These are phyloP conservation scores for Fagus sylvatica DNA, from an alignment of 306 rosid genomes.

Conservation along the genomic window DNA sequence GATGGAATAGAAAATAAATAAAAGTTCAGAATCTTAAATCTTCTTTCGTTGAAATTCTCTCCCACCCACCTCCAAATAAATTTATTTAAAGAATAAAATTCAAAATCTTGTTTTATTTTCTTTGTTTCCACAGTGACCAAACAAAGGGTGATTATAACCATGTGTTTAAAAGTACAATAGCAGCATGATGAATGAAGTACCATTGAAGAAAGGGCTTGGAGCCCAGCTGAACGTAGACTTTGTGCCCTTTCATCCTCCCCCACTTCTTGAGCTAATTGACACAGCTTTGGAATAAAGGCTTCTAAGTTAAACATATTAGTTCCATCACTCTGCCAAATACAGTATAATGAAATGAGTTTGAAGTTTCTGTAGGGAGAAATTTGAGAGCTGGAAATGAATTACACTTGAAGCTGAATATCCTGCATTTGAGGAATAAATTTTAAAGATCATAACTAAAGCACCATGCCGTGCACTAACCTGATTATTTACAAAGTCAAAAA, in stretches of 20 bases:
- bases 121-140: slow-evolving; percentile 3
- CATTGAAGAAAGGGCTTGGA: slow-evolving; percentile 86
- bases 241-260: slow-evolving; percentile 67
- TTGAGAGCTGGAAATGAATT: slow-evolving; percentile 8
- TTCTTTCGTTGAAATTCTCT: background rate
- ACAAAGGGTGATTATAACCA: too few relatives aligned
- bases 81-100: background rate
- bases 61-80: background rate
- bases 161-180: background rate
- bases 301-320: slow-evolving; percentile 79
- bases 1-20: background rate
- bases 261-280: slow-evolving; percentile 81
- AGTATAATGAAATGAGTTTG: slow-evolving; percentile 18
- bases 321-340: slow-evolving; percentile 68
- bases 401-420: slow-evolving; percentile 6
- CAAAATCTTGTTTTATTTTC: background rate
- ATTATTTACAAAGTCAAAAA: slow-evolving; percentile 84
- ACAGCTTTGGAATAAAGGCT: slow-evolving; percentile 74
- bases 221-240: slow-evolving; percentile 62
- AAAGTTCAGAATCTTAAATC: background rate
- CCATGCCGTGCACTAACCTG: slow-evolving; percentile 57
- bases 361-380: slow-evolving; percentile 8
- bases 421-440: slow-evolving; percentile 1
- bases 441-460: slow-evolving; percentile 9
- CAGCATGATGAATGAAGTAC: slow-evolving; percentile 46